A percentile compares a stretch with the other conserved stretches of the same genome.
These are phyloP conservation scores for Rhodotorula diobovata DNA, from an alignment of 768 basidiomycete genomes.

Conservation along the genomic window DNA sequence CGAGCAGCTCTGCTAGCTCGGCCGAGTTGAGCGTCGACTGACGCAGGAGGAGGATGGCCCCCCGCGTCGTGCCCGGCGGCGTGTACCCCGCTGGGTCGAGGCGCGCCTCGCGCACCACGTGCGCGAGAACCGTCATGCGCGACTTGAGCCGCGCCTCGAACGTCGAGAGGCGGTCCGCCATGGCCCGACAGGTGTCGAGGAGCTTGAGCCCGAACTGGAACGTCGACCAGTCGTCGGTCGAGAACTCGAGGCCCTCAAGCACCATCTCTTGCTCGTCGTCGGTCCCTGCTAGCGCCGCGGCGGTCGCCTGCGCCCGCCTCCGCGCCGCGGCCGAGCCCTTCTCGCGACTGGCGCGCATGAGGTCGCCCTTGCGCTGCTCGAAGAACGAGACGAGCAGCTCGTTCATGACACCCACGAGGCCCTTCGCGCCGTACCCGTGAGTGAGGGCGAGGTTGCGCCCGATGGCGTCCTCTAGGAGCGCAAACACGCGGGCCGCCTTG, in stretches of 20 bases:
- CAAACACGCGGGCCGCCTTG: slow-evolving; percentile 60
- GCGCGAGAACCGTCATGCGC: slow-evolving; percentile 59
- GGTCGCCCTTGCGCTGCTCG: slow-evolving; percentile 29
- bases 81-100: slow-evolving; percentile 57
- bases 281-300: slow-evolving; percentile 42
- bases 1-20: slow-evolving; percentile 64
- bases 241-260: slow-evolving; percentile 67
- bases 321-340: slow-evolving; percentile 19
- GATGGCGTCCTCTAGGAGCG: slow-evolving; percentile 72
- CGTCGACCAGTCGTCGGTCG: slow-evolving; percentile 77
- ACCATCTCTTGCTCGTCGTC: slow-evolving; percentile 53
- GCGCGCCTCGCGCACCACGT: slow-evolving; percentile 58
- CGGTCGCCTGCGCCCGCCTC: slow-evolving; percentile 54
- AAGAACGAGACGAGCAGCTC: slow-evolving; percentile 67
- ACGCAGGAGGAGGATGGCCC: slow-evolving; percentile 64
- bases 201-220: slow-evolving; percentile 79
- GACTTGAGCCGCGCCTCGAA: slow-evolving; percentile 70
- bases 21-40: slow-evolving; percentile 80
- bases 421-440: slow-evolving; percentile 76
- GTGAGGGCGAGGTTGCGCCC: slow-evolving; percentile 72
- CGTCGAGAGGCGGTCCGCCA: slow-evolving; percentile 61
- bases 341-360: slow-evolving; percentile 16
- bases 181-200: slow-evolving; percentile 69
- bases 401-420: slow-evolving; percentile 71
- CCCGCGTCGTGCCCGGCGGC: slow-evolving; percentile 58